These are phyloP conservation scores for Pseudogymnoascus sp. DNA, from an alignment of 2,329 filamentous ascomycete genomes.

Conservation along the genomic window DNA sequence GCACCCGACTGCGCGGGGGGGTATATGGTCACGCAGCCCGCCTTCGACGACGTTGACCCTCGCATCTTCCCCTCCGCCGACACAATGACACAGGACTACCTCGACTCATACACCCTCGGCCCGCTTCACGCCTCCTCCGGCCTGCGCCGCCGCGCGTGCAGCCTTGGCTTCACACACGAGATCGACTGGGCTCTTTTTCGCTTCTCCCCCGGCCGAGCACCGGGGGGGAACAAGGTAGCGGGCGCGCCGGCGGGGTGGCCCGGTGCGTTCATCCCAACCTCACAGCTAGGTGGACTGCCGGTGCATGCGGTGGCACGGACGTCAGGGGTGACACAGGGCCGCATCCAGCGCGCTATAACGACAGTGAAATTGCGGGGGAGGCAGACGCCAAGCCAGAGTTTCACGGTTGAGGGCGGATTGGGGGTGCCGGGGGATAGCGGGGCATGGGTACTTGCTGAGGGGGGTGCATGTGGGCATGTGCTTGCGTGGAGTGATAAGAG, in stretches of 20 bases:
- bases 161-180: constrained; percentile 68
- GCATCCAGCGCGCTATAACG: constrained; percentile 69
- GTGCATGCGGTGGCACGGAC: constrained; percentile 88
- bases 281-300: constrained; percentile 61
- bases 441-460: constrained; percentile 85
- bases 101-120: constrained; percentile 73
- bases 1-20: constrained; percentile 70
- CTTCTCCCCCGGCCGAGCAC: constrained; percentile 63
- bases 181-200: constrained; percentile 93
- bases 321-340: constrained; percentile 71
- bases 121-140: constrained; percentile 86
- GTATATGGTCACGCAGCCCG: constrained; percentile 83
- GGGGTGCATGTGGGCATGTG: constrained; percentile 80
- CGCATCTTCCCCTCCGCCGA: constrained; percentile 69
- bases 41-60: constrained; percentile 77
- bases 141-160: constrained; percentile 65
- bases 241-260: constrained; percentile 36
- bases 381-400: constrained; percentile 67
- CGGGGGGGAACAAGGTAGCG: constrained; percentile 61
- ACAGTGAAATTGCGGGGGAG: constrained; percentile 85
- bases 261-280: constrained; percentile 50
- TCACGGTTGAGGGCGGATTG: constrained; percentile 49
- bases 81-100: constrained; percentile 69
- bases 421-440: constrained; percentile 83
- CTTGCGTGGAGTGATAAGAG: constrained; percentile 79